Evolutionary conservation across 2,329 filamentous ascomycete species (phyloP), one percentile per base, ranked within the genome.

Genomic region (Colletotrichum tropicale): DNA sequence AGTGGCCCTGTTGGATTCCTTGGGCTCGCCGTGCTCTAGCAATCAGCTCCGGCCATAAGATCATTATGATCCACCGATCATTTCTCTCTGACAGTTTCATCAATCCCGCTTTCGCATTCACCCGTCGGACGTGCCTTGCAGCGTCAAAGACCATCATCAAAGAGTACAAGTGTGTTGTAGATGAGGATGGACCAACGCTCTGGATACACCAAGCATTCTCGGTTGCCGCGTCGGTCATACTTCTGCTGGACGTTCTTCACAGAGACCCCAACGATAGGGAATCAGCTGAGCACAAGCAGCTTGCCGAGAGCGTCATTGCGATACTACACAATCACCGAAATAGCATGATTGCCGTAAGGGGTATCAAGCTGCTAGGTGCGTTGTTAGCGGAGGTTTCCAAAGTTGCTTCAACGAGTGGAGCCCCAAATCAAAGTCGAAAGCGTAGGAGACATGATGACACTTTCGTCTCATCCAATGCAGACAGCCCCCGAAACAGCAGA

Each of bases 121-220:
- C 43, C 3, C 43, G 43, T 12, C 43, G 43, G 18, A 86, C 84
- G 1, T 86, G 84, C 65, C 78, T 85, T 15, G 82, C 84, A 1
- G 84, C 84, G 4, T 81, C 84, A 18, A 84, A 83, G 79, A 86
- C 84, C 3, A 86, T 86, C 62, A 76, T 86, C 79, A 80, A 79
- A 13, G 81, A 82, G 68, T 80, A 79, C 68, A 78, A 78, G 66
- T 36, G 26, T 3, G 78, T 77, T 18, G 67, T 75, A 6, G 71
- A 78, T 5, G 80, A 80, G 21, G 77, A 78, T 28, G 78, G 75
- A 6, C 79, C 80, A 2, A 67, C 79, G 15, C 66, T 82, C 1
- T 82, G 81, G 81, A 79, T 79, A 5, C 77, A 82, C 32, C 80
- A 81, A 36, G 81, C 81, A 2, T 83, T 82, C 55, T 73, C 80